A percentile compares a stretch with the other conserved stretches of the same genome.
Evolutionary conservation across 257 asterid species (phyloP).

Genomic region (Solanum rostratum): DNA sequence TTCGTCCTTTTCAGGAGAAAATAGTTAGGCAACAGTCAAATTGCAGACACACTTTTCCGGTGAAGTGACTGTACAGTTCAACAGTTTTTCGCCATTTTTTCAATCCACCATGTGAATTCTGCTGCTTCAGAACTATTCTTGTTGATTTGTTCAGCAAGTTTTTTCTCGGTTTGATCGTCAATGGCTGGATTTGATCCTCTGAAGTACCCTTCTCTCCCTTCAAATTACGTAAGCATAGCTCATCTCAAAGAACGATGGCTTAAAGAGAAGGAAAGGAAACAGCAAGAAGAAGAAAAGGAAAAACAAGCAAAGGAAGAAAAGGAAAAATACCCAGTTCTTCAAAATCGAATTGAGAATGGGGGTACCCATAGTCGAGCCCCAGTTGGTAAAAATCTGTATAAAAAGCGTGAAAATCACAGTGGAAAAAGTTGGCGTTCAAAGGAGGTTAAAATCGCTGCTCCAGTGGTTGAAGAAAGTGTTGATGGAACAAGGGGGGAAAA

Average conservation of each 20-base stretch:
- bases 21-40: neutral
- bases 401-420: neutral
- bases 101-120: neutral
- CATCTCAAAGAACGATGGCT: slow-evolving; percentile 59
- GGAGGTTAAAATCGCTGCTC: slow-evolving; percentile 5
- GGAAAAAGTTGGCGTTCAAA: slow-evolving; percentile 6
- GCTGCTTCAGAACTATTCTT: neutral
- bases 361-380: neutral
- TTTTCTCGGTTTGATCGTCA: neutral
- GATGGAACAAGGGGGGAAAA: neutral
- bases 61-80: neutral
- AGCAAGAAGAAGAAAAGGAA: slow-evolving; percentile 11
- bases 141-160: neutral
- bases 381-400: neutral
- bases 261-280: slow-evolving; percentile 19
- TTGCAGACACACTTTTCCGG: neutral
- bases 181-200: neutral
- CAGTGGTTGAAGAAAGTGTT: neutral
- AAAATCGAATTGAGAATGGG: neutral
- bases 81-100: neutral
- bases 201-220: slow-evolving; percentile 34
- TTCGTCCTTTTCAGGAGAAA: neutral
- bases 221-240: slow-evolving; percentile 50
- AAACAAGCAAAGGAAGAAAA: neutral
- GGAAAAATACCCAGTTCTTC: neutral